Evolutionary conservation across 2,329 filamentous ascomycete species (phyloP).

Genomic region (Colletotrichum camelliae): DNA sequence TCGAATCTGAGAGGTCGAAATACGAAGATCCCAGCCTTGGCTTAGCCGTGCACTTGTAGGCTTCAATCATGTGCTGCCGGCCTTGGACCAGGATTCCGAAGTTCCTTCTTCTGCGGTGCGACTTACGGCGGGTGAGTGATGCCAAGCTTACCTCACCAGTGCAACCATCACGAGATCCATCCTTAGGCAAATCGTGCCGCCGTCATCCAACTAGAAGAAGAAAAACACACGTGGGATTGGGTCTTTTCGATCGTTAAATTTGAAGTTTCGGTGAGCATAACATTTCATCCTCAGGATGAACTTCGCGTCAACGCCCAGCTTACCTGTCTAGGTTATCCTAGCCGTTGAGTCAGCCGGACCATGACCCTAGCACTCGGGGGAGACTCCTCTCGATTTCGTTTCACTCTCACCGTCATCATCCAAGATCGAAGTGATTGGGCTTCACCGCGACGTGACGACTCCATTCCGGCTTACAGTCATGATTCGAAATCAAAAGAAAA

Average conservation of each 20-base stretch:
- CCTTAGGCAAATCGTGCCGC: not conserved
- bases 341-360: not conserved
- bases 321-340: not conserved
- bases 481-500: not conserved
- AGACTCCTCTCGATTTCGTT: not conserved
- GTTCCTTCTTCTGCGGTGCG: not conserved
- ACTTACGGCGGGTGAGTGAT: not conserved
- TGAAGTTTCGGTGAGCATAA: not conserved
- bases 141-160: not conserved
- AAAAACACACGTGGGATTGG: not conserved
- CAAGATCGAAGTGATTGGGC: not conserved
- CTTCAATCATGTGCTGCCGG: not conserved
- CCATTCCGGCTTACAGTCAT: not conserved
- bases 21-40: slow-evolving; percentile 11
- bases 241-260: not conserved
- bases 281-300: not conserved
- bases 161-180: not conserved
- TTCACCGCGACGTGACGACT: not conserved
- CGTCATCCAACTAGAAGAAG: not conserved
- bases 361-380: not conserved
- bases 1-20: slow-evolving; percentile 6
- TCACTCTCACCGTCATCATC: not conserved
- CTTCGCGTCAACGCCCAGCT: not conserved
- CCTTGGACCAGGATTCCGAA: not conserved
- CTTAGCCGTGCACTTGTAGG: not conserved